Percentiles rank a stretch among this genome's conserved stretches.
These are phyloP conservation scores for Rickenella mellea DNA, from an alignment of 768 basidiomycete genomes.

Conservation along the genomic window DNA sequence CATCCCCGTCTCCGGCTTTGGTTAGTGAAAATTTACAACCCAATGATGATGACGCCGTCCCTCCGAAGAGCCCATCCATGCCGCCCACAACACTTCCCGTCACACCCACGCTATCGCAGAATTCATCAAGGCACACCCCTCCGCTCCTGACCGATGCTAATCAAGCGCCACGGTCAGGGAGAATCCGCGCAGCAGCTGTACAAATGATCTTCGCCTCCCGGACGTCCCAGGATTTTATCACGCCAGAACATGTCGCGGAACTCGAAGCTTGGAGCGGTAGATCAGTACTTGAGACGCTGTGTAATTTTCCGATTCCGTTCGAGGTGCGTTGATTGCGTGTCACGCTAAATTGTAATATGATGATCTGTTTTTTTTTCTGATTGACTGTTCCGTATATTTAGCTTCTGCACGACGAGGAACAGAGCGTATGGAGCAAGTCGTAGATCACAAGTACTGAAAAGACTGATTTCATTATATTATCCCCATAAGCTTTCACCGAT, in stretches of 20 bases:
- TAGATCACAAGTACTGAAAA: no score
- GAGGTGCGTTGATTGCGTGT: slow-evolving; percentile 33
- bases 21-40: slow-evolving; percentile 15
- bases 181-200: slow-evolving; percentile 71
- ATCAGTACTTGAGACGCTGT: slow-evolving; percentile 52
- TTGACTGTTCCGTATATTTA: slow-evolving; percentile 16
- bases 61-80: slow-evolving; percentile 4
- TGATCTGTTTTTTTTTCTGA: slow-evolving; percentile 4
- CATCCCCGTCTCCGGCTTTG: slow-evolving; percentile 8
- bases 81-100: neutral
- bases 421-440: slow-evolving; percentile 44
- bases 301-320: slow-evolving; percentile 33
- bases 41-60: slow-evolving; percentile 1
- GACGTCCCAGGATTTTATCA: slow-evolving; percentile 63
- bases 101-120: neutral
- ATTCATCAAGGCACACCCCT: slow-evolving; percentile 11
- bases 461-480: no score
- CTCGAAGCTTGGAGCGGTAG: slow-evolving; percentile 55
- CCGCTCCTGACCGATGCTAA: slow-evolving; percentile 2
- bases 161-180: slow-evolving; percentile 12
- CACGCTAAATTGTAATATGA: slow-evolving; percentile 3
- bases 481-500: no score
- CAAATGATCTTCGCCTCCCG: slow-evolving; percentile 82
- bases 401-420: slow-evolving; percentile 43
- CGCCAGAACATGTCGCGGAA: slow-evolving; percentile 49